These are phyloP conservation scores for Fusarium multiceps DNA, from an alignment of 2,329 filamentous ascomycete species.

Conservation along the genomic window DNA sequence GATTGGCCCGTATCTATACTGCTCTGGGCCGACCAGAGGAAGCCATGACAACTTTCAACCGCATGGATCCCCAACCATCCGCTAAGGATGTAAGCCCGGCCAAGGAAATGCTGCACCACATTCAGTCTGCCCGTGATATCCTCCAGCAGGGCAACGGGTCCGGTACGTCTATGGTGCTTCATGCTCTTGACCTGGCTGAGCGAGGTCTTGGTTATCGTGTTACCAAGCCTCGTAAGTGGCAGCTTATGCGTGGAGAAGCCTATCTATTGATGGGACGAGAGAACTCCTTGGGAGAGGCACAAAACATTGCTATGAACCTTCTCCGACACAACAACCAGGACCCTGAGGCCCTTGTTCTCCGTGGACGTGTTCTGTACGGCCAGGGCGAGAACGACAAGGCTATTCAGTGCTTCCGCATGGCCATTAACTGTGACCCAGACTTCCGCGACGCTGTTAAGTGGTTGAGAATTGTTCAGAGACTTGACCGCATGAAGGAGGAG, in stretches of 20 bases:
- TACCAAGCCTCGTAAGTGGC: slow-evolving; percentile 90
- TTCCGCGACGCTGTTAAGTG: slow-evolving; percentile 89
- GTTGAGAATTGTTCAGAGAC: slow-evolving; percentile 88
- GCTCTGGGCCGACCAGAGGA: slow-evolving; percentile 87
- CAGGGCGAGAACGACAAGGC: slow-evolving; percentile 97
- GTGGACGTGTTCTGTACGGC: slow-evolving; percentile 87
- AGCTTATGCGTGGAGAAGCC: slow-evolving; percentile 89
- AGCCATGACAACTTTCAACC: slow-evolving; percentile 82
- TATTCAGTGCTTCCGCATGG: slow-evolving; percentile 90
- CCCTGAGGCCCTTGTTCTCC: slow-evolving; percentile 90
- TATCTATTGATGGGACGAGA: slow-evolving; percentile 91
- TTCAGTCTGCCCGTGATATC: slow-evolving; percentile 82
- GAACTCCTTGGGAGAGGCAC: slow-evolving; percentile 90
- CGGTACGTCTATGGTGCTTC: slow-evolving; percentile 89
- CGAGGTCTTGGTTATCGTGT: slow-evolving; percentile 80
- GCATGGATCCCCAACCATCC: slow-evolving; percentile 82
- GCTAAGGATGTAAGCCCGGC: slow-evolving; percentile 88
- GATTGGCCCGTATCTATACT: slow-evolving; percentile 90
- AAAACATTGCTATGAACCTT: slow-evolving; percentile 90
- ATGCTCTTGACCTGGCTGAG: slow-evolving; percentile 91
- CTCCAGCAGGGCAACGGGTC: slow-evolving; percentile 79
- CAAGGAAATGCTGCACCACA: slow-evolving; percentile 83
- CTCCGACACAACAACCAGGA: slow-evolving; percentile 89
- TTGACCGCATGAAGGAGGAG: slow-evolving; percentile 93
- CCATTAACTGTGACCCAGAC: slow-evolving; percentile 90